phyloP scores from a whole-genome alignment of 2,329 filamentous ascomycete genomes.

The Aspergillus niger region DNA sequence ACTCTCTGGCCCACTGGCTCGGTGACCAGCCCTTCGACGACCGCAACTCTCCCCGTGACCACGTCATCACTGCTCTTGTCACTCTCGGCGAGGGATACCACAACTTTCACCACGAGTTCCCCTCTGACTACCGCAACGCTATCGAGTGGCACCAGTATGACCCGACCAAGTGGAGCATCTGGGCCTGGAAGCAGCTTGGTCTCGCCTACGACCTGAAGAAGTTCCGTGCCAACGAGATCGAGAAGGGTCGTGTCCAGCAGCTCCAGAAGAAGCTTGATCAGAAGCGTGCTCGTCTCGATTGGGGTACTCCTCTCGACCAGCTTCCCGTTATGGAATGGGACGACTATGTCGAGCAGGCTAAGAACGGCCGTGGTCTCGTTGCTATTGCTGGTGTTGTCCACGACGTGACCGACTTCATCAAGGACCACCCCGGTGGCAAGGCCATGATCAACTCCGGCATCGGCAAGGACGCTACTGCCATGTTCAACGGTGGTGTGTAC shows the following conservation, averaged over 20 bases:
- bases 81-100: slow-evolving; percentile 89
- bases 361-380: slow-evolving; percentile 75
- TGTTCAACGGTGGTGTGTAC: slow-evolving; percentile 92
- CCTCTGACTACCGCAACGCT: slow-evolving; percentile 88
- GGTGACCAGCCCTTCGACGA: slow-evolving; percentile 92
- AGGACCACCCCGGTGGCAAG: slow-evolving; percentile 87
- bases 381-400: slow-evolving; percentile 83
- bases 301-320: slow-evolving; percentile 82
- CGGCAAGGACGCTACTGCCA: slow-evolving; percentile 84
- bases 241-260: slow-evolving; percentile 87
- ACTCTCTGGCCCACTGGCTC: slow-evolving; percentile 87
- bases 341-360: slow-evolving; percentile 75
- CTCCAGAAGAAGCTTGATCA: slow-evolving; percentile 91
- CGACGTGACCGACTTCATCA: slow-evolving; percentile 81
- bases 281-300: slow-evolving; percentile 78
- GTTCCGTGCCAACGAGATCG: slow-evolving; percentile 89
- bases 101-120: slow-evolving; percentile 96
- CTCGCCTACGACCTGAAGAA: slow-evolving; percentile 86
- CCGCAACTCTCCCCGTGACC: slow-evolving; percentile 86
- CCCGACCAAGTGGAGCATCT: slow-evolving; percentile 88
- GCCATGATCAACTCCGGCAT: slow-evolving; percentile 80
- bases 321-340: slow-evolving; percentile 86
- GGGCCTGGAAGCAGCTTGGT: slow-evolving; percentile 78
- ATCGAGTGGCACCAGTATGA: slow-evolving; percentile 92
- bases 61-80: slow-evolving; percentile 80